phyloP scores from a whole-genome alignment of 441 rosid genomes.

The Pelargonium citronellum region DNA sequence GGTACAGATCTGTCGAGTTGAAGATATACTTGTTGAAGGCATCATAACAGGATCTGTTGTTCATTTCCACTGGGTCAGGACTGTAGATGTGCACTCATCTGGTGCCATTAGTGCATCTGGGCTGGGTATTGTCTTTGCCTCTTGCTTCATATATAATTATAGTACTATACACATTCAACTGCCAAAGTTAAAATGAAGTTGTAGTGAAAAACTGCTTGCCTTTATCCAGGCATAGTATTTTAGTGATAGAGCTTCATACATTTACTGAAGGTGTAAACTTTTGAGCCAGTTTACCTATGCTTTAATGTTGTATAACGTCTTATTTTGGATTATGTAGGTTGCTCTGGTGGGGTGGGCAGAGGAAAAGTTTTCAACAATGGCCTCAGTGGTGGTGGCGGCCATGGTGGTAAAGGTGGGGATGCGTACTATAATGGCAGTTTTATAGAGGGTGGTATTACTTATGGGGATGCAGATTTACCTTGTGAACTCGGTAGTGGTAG shows the following conservation, averaged over 20 bases:
- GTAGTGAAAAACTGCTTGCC: not conserved
- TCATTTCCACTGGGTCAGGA: constrained; percentile 83
- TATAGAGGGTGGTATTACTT: constrained; percentile 64
- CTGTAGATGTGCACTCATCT: constrained; percentile 44
- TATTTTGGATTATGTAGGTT: constrained; percentile 46
- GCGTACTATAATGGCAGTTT: constrained; percentile 70
- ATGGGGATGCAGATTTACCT: constrained; percentile 80
- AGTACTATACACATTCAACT: not conserved
- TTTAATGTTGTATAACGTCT: constrained; percentile 11
- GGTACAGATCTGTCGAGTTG: constrained; percentile 86
- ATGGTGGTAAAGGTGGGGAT: constrained; percentile 88
- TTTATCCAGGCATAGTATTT: not conserved
- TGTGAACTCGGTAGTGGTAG: constrained; percentile 99
- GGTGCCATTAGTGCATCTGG: constrained; percentile 68
- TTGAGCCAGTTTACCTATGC: not conserved
- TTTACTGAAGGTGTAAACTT: not conserved
- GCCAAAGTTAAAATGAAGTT: constrained; percentile 7
- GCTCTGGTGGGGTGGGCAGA: constrained; percentile 79
- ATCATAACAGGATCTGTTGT: constrained; percentile 67
- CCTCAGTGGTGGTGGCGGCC: constrained; percentile 87
- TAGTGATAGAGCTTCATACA: not conserved
- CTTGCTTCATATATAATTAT: not conserved
- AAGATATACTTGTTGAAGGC: constrained; percentile 68
- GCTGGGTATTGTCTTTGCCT: constrained; percentile 44
- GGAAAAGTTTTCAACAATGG: constrained; percentile 65